Evolutionary conservation across 108 stramenopile species (phyloP), one percentile per base, ranked within the genome.

Genomic region (Nitzschia inconspicua): DNA sequence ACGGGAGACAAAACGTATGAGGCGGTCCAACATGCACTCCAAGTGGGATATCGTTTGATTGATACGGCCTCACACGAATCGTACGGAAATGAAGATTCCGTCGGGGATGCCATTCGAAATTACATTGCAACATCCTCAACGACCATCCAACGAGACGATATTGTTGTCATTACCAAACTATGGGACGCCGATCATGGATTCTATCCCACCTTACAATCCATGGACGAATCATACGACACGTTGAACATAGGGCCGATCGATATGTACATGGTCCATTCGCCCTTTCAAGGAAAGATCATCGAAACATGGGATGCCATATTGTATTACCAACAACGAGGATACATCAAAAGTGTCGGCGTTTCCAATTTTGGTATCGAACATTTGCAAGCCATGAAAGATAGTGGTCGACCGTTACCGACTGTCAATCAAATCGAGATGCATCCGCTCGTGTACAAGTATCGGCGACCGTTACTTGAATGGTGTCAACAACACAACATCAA

Each of bases 301-400:
- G 86, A 89, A 62, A 88, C 88, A 25, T 95, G 86, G 86, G 52
- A 79, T 47, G 91, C 89, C 25, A 82, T 95, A 80, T 77, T 89
- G 62, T 82, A 83, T 56, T 57, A 79, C 11, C 57, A 76, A 31
- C 39, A 32, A 9, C 50, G 57, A 25, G 83, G 81, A 0, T 62
- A 74, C 36, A 32, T 65, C 19, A 70, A 72, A 39, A 58, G 79
- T 10, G 89, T 95, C 44, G 94, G 87, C 3, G 90, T 95, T 1
- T 80, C 76, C 49, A 90, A 95, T 65, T 88, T 91, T 41, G 65
- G 57, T 0, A 16, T 70, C 16, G 37, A 53, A 14, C 52, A 62
- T n/a, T 47, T 77, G 16, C 80, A 74, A 35, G 46, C 80, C 11
- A 65, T 84, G 24, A 61, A 73, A 19, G 32, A 49, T 0, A 79